Evolutionary conservation across 108 stramenopile genomes (phyloP), one percentile per base, ranked within the genome.

Genomic region (Epipyxis sp.): DNA sequence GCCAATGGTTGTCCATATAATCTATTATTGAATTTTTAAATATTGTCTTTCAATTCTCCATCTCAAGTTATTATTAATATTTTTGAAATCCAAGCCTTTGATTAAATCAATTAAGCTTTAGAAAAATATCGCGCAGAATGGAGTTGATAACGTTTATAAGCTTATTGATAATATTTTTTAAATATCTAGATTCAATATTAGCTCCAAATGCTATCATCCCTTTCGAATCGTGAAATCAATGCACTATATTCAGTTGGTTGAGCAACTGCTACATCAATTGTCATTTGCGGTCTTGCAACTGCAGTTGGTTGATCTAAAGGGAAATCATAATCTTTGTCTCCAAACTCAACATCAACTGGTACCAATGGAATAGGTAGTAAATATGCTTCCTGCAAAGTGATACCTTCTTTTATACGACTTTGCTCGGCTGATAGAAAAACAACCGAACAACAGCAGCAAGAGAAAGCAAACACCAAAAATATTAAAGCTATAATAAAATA

Each of bases 351-450:
- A 16, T 57, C 54, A 25, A 25, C 54, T 25, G 54, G 16, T 20
- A 57, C 54, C 16, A 57, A 20, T 20, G 54, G 54, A 57, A 57
- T 57, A 20, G 54, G 54, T 20, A 57, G 54, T 16, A 57, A 25
- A 57, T 57, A 57, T 20, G 54, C 54, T 57, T 57, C 54, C 25
- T 57, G 54, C 20, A 57, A 57, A 57, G 54, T 20, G 20, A 57
- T 57, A 16, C 54, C 54, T 16, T 57, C 54, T 57, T 57, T 57
- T 57, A 57, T 57, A 25, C 54, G 54, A 25, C 54, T 57, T 57
- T 57, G 54, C 54, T 57, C 54, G 25, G 54, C 54, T 20, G 54
- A 20, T 25, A 57, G 54, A 25, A 57, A 57, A 20, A 57, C 54
- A 16, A 57, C 20, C 54, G 54, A 16, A 57, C 54, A 57, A 25